These are phyloP conservation scores for Acacia melanoxylon DNA, from an alignment of 306 rosid genomes.

Conservation along the genomic window DNA sequence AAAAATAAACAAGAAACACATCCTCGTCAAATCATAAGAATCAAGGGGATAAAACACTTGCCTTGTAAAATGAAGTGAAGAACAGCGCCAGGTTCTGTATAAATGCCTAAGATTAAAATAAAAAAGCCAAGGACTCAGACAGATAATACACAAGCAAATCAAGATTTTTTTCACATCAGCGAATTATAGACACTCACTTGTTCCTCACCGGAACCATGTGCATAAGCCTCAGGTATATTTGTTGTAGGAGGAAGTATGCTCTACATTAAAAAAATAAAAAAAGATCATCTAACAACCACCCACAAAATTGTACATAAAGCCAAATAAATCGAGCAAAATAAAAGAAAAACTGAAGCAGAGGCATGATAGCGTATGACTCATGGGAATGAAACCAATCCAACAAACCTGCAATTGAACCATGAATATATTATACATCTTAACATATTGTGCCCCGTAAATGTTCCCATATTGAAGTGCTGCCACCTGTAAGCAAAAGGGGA, in stretches of 20 bases:
- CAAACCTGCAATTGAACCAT: constrained; percentile 91
- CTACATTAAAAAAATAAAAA: constrained; percentile 36
- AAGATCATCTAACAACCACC: constrained; percentile 19
- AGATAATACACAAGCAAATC: constrained; percentile 4
- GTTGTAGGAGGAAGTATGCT: constrained; percentile 73
- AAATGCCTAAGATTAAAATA: constrained; percentile 59
- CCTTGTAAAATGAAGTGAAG: constrained; percentile 94
- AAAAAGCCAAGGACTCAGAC: constrained; percentile 14
- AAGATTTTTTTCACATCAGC: not conserved
- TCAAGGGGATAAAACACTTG: constrained; percentile 18
- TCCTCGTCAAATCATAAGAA: not conserved
- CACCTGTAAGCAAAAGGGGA: constrained; percentile 56
- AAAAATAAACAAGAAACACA: not conserved
- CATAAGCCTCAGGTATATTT: constrained; percentile 91
- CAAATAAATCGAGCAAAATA: not conserved
- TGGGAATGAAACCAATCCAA: not conserved
- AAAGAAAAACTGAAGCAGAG: not conserved
- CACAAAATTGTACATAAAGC: not conserved
- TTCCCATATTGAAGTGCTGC: constrained; percentile 85
- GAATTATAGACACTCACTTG: constrained; percentile 52
- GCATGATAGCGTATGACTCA: not conserved
- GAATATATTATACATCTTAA: constrained; percentile 86
- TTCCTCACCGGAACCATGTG: constrained; percentile 80
- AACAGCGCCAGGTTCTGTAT: constrained; percentile 93
- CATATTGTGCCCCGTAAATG: constrained; percentile 73